These are phyloP conservation scores for Neonectria magnoliae DNA, from an alignment of 2,329 filamentous ascomycete genomes.

Conservation along the genomic window DNA sequence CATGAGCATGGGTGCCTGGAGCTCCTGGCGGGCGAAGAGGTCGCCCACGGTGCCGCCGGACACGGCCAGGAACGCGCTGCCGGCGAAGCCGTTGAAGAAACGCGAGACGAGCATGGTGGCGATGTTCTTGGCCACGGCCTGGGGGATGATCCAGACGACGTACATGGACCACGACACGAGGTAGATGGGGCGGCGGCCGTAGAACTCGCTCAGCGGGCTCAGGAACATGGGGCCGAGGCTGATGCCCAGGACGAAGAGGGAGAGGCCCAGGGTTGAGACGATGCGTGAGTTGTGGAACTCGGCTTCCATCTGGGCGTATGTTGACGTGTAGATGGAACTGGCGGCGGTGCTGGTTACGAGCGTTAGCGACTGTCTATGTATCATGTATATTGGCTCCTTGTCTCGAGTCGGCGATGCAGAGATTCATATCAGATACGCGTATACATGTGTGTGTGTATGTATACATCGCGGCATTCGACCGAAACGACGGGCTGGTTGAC, in stretches of 20 bases:
- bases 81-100: conserved; percentile 80
- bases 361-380: not conserved
- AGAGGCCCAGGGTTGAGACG: conserved; percentile 82
- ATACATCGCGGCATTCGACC: conserved; percentile 10
- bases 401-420: not conserved
- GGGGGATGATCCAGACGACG: conserved; percentile 82
- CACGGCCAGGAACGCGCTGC: conserved; percentile 75
- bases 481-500: conserved; percentile 50
- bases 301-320: conserved; percentile 78
- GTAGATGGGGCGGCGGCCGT: conserved; percentile 84
- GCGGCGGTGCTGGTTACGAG: conserved; percentile 74
- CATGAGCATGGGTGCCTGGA: conserved; percentile 85
- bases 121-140: conserved; percentile 84
- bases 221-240: conserved; percentile 71
- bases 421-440: not conserved
- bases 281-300: conserved; percentile 78
- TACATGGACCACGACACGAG: conserved; percentile 78
- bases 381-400: not conserved
- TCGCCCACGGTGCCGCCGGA: conserved; percentile 89
- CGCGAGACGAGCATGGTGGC: conserved; percentile 79
- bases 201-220: conserved; percentile 78
- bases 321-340: conserved; percentile 89
- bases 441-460: not conserved
- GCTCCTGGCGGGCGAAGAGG: conserved; percentile 73
- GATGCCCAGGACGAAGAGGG: conserved; percentile 82